These are phyloP conservation scores for Suhomyces xylopsoci DNA, from an alignment of 805 yeast genomes.

Conservation along the genomic window DNA sequence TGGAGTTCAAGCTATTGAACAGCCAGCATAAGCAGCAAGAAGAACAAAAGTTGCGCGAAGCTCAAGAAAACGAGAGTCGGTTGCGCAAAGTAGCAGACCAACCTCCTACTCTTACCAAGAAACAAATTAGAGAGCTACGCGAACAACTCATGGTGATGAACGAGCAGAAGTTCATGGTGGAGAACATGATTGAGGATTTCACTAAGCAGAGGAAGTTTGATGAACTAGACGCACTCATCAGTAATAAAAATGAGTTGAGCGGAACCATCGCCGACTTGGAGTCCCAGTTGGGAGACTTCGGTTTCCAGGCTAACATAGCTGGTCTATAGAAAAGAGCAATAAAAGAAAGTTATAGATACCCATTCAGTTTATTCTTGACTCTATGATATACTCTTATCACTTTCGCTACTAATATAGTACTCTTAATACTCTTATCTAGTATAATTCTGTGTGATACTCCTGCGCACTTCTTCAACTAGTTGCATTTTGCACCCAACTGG, in stretches of 20 bases:
- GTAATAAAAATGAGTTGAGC: constrained; percentile 56
- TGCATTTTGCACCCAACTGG: not conserved
- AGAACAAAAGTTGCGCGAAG: constrained; percentile 16
- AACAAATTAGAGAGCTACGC: constrained; percentile 54
- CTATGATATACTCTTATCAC: too few species aligned
- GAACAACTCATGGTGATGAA: constrained; percentile 82
- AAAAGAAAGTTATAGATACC: not conserved
- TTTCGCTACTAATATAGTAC: too few species aligned
- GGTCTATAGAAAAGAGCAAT: not conserved
- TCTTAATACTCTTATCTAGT: too few species aligned
- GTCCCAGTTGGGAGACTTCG: constrained; percentile 52
- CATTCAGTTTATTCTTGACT: not conserved
- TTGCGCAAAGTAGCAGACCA: constrained; percentile 7
- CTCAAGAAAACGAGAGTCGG: not conserved
- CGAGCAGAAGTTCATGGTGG: constrained; percentile 76
- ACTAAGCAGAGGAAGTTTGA: constrained; percentile 73
- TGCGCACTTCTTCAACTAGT: not conserved
- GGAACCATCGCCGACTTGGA: constrained; percentile 47
- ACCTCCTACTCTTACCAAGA: constrained; percentile 40
- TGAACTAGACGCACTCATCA: constrained; percentile 60
- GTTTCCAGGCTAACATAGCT: constrained; percentile 17
- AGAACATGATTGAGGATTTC: constrained; percentile 58
- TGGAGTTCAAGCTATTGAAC: constrained; percentile 62
- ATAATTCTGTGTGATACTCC: too few species aligned
- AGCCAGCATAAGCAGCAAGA: constrained; percentile 34